phyloP scores from a whole-genome alignment of 2,329 filamentous ascomycete genomes.

The Pseudogymnoascus destructans region DNA sequence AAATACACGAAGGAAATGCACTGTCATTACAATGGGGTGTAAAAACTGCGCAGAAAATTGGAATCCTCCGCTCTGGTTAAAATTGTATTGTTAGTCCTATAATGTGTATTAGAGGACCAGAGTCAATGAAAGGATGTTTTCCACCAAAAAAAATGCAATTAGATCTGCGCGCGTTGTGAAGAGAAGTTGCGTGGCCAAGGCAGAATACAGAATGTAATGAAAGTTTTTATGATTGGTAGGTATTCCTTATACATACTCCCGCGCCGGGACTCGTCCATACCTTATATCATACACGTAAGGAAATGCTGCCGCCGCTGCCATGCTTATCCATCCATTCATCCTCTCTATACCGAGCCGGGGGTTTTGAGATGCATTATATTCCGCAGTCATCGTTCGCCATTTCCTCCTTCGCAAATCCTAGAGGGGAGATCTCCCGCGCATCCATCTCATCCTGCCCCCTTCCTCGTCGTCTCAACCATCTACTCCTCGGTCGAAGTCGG shows the following conservation, averaged over 20 bases:
- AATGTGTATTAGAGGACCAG: background rate
- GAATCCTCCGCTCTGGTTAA: background rate
- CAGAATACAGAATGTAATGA: background rate
- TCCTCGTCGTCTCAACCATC: background rate
- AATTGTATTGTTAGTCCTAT: background rate
- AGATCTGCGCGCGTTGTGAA: background rate
- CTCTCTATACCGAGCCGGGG: background rate
- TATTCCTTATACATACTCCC: conserved; percentile 5
- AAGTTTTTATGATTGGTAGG: conserved; percentile 3
- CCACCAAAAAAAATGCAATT: background rate
- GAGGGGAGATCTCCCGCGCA: background rate
- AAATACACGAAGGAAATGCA: background rate
- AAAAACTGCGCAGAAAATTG: background rate
- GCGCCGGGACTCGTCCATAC: background rate
- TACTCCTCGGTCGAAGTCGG: background rate
- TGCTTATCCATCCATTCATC: background rate
- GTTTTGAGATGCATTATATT: background rate
- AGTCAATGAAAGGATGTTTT: background rate
- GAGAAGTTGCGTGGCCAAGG: background rate
- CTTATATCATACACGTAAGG: background rate
- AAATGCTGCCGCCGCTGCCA: background rate
- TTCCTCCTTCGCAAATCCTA: background rate
- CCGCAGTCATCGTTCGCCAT: background rate
- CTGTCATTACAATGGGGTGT: background rate
- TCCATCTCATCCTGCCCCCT: background rate